phyloP scores from a whole-genome alignment of 495 filamentous ascomycete species.

The Penicillium pancosmium region DNA sequence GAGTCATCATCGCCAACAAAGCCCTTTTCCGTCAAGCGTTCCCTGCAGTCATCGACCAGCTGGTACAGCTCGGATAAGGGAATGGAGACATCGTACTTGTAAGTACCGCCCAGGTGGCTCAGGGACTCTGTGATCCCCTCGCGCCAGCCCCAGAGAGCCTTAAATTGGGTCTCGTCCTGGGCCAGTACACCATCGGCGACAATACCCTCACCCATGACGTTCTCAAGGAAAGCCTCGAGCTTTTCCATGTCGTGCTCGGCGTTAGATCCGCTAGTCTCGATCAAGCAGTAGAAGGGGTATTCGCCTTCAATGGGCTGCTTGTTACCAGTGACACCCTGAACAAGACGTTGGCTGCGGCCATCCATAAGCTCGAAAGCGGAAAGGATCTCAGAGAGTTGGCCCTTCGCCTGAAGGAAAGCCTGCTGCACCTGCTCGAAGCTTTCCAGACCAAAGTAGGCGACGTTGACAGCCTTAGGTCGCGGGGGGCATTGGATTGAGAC shows the following conservation, averaged over 20 bases:
- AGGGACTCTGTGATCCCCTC: slow-evolving; percentile 89
- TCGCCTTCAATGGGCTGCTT: slow-evolving; percentile 78
- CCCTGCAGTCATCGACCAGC: slow-evolving; percentile 81
- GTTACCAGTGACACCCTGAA: slow-evolving; percentile 72
- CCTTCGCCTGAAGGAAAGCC: slow-evolving; percentile 85
- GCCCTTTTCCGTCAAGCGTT: slow-evolving; percentile 68
- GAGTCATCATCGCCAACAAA: slow-evolving; percentile 78
- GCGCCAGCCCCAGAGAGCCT: slow-evolving; percentile 85
- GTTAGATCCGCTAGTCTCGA: slow-evolving; percentile 95
- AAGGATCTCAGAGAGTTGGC: slow-evolving; percentile 88
- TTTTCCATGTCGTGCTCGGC: slow-evolving; percentile 90
- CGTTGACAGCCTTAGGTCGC: slow-evolving; percentile 80
- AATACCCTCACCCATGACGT: slow-evolving; percentile 82
- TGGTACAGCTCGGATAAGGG: slow-evolving; percentile 84
- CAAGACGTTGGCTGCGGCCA: slow-evolving; percentile 71
- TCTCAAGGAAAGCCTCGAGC: slow-evolving; percentile 81
- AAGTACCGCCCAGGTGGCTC: slow-evolving; percentile 91
- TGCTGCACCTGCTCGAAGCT: slow-evolving; percentile 82
- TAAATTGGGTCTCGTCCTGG: slow-evolving; percentile 87
- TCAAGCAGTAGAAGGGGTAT: slow-evolving; percentile 91
- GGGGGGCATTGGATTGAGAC: slow-evolving; percentile 89
- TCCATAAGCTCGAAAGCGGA: slow-evolving; percentile 99
- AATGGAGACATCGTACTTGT: slow-evolving; percentile 98
- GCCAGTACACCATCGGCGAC: slow-evolving; percentile 88
- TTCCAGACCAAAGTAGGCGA: slow-evolving; percentile 85